A percentile compares a stretch with the other conserved stretches of the same genome.
These are phyloP conservation scores for Thelonectria rubi DNA, from an alignment of 2,329 filamentous ascomycete species.

Conservation along the genomic window DNA sequence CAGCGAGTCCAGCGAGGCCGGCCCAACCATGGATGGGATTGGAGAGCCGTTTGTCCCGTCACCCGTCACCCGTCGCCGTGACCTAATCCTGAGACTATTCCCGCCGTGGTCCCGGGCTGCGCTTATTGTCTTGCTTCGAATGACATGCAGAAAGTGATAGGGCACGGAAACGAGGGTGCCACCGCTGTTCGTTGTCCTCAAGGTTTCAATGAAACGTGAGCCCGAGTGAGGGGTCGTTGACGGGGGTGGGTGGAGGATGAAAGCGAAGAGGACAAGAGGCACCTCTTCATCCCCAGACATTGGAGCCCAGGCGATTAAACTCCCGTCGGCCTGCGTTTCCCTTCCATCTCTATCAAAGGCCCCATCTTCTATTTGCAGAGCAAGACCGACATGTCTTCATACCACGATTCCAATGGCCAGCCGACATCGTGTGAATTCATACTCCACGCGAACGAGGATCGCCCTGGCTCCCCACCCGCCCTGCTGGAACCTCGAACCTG, in stretches of 20 bases:
- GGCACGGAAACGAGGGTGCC: slow-evolving; percentile 2
- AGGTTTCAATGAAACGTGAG: slow-evolving; percentile 16
- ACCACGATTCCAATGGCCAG: background rate
- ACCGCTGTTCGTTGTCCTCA: slow-evolving; percentile 6
- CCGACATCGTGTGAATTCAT: slow-evolving; percentile 5
- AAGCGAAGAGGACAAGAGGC: slow-evolving; percentile 1
- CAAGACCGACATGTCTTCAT: too few species aligned
- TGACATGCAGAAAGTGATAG: slow-evolving; percentile 20
- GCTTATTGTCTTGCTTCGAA: slow-evolving; percentile 16
- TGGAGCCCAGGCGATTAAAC: background rate
- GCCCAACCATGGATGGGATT: slow-evolving; percentile 27
- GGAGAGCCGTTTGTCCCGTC: slow-evolving; percentile 19
- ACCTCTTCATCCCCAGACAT: background rate
- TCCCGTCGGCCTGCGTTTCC: background rate
- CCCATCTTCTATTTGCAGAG: background rate
- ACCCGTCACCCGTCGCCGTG: slow-evolving; percentile 20
- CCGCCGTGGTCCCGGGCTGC: slow-evolving; percentile 14
- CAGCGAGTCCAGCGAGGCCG: slow-evolving; percentile 29
- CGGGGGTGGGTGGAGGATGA: slow-evolving; percentile 20
- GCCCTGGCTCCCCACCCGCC: slow-evolving; percentile 37
- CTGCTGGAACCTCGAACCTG: slow-evolving; percentile 36
- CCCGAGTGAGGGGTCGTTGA: slow-evolving; percentile 20
- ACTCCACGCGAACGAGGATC: slow-evolving; percentile 29
- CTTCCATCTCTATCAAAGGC: too few species aligned
- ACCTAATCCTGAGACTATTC: slow-evolving; percentile 16